phyloP scores from a whole-genome alignment of 2,329 filamentous ascomycete species.

The Chaetomium sp. region DNA sequence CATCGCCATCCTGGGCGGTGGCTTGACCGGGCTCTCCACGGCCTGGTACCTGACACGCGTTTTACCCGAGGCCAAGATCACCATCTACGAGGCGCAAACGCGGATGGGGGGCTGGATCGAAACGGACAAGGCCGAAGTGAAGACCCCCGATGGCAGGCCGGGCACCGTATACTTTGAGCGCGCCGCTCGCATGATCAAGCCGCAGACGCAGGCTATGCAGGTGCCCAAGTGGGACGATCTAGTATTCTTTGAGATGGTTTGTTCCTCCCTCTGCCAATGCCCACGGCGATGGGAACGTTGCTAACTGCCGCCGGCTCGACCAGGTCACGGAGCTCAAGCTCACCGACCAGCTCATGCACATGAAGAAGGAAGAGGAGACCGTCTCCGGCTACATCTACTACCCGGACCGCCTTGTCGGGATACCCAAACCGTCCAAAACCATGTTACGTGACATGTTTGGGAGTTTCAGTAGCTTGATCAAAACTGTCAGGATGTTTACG shows the following conservation, averaged over 20 bases:
- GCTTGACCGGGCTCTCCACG: slow-evolving; percentile 77
- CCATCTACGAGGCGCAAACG: slow-evolving; percentile 73
- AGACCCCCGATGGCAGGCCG: slow-evolving; percentile 54
- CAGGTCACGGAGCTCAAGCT: slow-evolving; percentile 45
- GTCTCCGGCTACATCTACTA: slow-evolving; percentile 80
- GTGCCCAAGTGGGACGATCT: slow-evolving; percentile 58
- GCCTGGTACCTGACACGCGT: slow-evolving; percentile 75
- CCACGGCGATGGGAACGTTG: neutral
- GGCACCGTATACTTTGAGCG: slow-evolving; percentile 73
- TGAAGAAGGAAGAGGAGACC: slow-evolving; percentile 50
- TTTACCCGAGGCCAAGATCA: slow-evolving; percentile 69
- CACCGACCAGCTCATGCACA: slow-evolving; percentile 57
- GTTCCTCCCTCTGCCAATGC: slow-evolving; percentile 32
- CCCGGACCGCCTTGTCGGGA: slow-evolving; percentile 73
- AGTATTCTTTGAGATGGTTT: slow-evolving; percentile 71
- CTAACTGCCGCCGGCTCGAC: slow-evolving; percentile 5
- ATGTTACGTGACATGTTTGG: slow-evolving; percentile 31
- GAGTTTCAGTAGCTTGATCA: slow-evolving; percentile 38
- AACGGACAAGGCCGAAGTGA: slow-evolving; percentile 63
- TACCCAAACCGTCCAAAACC: slow-evolving; percentile 39
- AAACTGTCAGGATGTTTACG: slow-evolving; percentile 43
- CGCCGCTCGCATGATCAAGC: slow-evolving; percentile 76
- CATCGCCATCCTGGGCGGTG: slow-evolving; percentile 75
- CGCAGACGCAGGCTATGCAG: slow-evolving; percentile 41
- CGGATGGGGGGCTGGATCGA: slow-evolving; percentile 83